These are phyloP conservation scores for Entomortierella parvispora DNA, from an alignment of 192 early-diverging fungal species.

Conservation along the genomic window DNA sequence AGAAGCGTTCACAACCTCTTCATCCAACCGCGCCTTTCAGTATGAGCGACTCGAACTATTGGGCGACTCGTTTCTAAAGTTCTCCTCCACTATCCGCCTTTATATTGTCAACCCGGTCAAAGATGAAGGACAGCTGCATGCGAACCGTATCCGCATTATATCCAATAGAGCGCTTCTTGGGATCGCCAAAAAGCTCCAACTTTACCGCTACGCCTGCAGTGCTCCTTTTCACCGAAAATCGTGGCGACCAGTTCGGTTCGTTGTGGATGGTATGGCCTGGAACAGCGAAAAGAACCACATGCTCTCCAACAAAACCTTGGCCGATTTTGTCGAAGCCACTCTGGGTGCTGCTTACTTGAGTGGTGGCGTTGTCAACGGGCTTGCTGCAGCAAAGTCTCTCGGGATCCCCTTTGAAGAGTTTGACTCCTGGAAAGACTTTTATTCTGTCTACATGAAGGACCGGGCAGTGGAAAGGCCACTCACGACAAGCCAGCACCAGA, in stretches of 20 bases:
- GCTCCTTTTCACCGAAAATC: constrained; percentile 67
- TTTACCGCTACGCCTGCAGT: constrained; percentile 71
- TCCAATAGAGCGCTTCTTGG: constrained; percentile 79
- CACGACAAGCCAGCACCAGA: not conserved
- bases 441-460: constrained; percentile 22
- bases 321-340: constrained; percentile 87
- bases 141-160: constrained; percentile 74
- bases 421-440: constrained; percentile 60
- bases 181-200: constrained; percentile 58
- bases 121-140: constrained; percentile 86
- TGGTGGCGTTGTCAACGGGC: constrained; percentile 61
- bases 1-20: constrained; percentile 79
- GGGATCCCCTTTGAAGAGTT: constrained; percentile 67
- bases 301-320: constrained; percentile 87
- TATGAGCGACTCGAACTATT: constrained; percentile 92
- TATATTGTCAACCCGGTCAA: constrained; percentile 78
- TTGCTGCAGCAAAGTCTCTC: constrained; percentile 65
- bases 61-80: constrained; percentile 91
- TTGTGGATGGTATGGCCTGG: constrained; percentile 36
- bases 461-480: not conserved
- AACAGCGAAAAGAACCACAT: constrained; percentile 47
- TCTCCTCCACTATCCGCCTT: constrained; percentile 74
- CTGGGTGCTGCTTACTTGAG: constrained; percentile 80
- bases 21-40: constrained; percentile 71
- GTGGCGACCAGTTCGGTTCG: constrained; percentile 63